Base-by-base conservation (phyloP, 805 yeast species). In the Candida silvicultrix region DNA sequence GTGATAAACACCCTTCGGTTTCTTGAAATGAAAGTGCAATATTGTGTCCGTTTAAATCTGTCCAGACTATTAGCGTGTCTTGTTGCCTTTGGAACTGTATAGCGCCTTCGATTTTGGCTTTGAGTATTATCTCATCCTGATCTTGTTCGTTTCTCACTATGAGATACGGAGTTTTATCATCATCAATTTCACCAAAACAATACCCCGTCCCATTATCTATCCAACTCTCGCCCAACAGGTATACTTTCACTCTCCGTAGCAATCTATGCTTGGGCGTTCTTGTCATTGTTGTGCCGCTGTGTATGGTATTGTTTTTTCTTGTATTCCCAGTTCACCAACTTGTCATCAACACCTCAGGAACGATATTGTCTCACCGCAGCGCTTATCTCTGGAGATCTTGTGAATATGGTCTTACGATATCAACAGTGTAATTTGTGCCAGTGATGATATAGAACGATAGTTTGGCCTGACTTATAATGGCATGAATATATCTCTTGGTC, bases 1-100 rank as follows among this genome's bases (percentile, higher is more conserved):
- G 58, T 7, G 81, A 77, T 12, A 86, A 77, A 64, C 99, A 92
- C 0, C 97, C 98, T 40, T 83, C 85, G 32, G 87, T 81, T 57
- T 89, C 97, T 63, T 92, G 97, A 63, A 92, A 92, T 40, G 95
- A 85, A 21, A 92, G 70, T 2, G 98, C 98, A 51, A 88, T 79
- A 63, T 89, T 95, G 44, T 74, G 75, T 8, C 83, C 80, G 18
- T 75, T 73, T 2, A 67, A 57, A 58, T 88, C 96, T 10, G 95
- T 85, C 98, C 98, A 92, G 19, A 92, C 96, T 10, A 92, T 88
- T 41, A 92, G 69, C 0, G 97, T 89, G 48, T 89, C 97, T 59
- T 89, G 96, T 59, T 94, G 98, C 58, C 95, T 77, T 61, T 92
- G 97, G 61, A 86, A 92, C 54, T 86, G 95, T 3, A 81, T 83